Percentiles rank a stretch among this genome's conserved stretches.
Evolutionary conservation across 108 stramenopile genomes (phyloP).

Genomic region (Fragilaria radians): DNA sequence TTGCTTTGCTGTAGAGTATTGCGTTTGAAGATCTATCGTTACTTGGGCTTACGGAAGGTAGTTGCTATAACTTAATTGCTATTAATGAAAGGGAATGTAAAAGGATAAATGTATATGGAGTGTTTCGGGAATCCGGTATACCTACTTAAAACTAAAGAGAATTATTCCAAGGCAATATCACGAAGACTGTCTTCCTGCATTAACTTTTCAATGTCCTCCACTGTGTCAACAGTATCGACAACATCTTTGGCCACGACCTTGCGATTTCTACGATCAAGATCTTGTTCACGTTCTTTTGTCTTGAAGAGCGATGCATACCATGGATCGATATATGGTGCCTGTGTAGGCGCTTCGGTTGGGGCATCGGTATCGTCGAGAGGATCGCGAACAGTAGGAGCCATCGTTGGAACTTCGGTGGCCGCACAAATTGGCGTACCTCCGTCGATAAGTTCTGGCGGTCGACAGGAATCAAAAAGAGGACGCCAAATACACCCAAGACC

Average conservation of each 20-base stretch:
- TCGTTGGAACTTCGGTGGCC: constrained; percentile 39
- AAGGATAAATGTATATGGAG: too few species aligned
- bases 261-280: neutral
- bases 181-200: neutral
- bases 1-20: too few species aligned
- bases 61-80: too few species aligned
- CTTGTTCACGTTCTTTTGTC: constrained; percentile 2
- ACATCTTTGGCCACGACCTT: neutral
- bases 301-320: constrained; percentile 7
- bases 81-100: too few species aligned
- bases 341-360: constrained; percentile 26
- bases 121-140: too few species aligned
- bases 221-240: neutral
- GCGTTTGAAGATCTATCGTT: too few species aligned
- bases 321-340: constrained; percentile 9
- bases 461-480: constrained; percentile 33
- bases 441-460: constrained; percentile 50
- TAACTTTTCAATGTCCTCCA: neutral
- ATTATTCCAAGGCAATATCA: neutral
- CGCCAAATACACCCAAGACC: constrained; percentile 39
- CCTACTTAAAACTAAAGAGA: too few species aligned
- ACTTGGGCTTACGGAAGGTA: too few species aligned
- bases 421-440: constrained; percentile 45
- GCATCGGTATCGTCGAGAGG: constrained; percentile 19
- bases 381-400: constrained; percentile 31